Evolutionary conservation across 768 basidiomycete species (phyloP).

Genomic region (Amylocystis lapponica): DNA sequence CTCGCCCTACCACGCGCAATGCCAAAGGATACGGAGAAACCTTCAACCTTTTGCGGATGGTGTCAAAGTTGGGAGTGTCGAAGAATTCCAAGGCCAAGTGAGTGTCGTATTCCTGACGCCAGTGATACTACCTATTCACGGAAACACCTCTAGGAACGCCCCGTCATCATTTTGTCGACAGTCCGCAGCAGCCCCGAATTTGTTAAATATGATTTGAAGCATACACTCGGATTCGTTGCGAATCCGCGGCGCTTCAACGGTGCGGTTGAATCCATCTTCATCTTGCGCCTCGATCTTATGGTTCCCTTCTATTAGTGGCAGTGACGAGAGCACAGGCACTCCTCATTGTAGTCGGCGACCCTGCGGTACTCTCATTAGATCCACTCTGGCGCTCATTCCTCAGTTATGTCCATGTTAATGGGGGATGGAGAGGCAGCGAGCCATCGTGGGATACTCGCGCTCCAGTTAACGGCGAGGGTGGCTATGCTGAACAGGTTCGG

Average conservation of each 20-base stretch:
- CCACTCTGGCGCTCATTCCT: conserved; percentile 58
- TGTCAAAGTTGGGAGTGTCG: conserved; percentile 34
- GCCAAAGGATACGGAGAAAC: conserved; percentile 24
- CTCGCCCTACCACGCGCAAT: conserved; percentile 36
- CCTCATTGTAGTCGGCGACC: conserved; percentile 58
- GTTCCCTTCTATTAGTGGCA: conserved; percentile 38
- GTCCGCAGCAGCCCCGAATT: conserved; percentile 28
- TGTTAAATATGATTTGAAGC: conserved; percentile 23
- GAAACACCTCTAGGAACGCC: conserved; percentile 25
- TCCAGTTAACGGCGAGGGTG: conserved; percentile 32
- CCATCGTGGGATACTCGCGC: conserved; percentile 28
- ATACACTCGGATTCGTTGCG: conserved; percentile 31
- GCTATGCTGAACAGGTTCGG: conserved; percentile 30
- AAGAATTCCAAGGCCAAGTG: conserved; percentile 40
- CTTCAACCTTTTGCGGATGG: conserved; percentile 14
- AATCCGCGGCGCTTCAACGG: conserved; percentile 36
- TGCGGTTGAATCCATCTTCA: conserved; percentile 8
- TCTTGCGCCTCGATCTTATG: neutral
- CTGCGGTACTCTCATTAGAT: conserved; percentile 50
- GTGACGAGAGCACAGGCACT: conserved; percentile 62
- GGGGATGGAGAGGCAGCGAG: conserved; percentile 48
- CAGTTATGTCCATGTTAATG: conserved; percentile 43
- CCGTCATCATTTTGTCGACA: conserved; percentile 32
- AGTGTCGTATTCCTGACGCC: neutral
- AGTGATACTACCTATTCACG: neutral